phyloP scores from a whole-genome alignment of 352 stramenopile genomes.

The Salisapilia sapeloensis region DNA sequence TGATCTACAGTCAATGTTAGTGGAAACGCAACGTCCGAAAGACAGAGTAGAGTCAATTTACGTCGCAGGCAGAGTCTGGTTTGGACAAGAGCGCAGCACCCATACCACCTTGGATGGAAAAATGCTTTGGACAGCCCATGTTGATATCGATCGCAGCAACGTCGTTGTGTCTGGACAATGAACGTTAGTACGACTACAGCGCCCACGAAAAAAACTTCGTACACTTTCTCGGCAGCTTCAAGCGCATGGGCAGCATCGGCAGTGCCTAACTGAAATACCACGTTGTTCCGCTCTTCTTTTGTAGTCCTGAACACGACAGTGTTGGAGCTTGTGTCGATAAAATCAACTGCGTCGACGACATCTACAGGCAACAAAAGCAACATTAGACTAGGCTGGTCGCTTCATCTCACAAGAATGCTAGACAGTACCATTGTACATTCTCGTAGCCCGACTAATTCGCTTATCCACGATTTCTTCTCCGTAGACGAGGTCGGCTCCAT shows the following conservation, averaged over 20 bases:
- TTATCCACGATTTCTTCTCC: constrained; percentile 93
- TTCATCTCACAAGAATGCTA: constrained; percentile 5
- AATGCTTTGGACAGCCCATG: constrained; percentile 91
- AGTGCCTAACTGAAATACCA: constrained; percentile 85
- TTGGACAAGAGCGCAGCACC: constrained; percentile 80
- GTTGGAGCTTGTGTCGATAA: constrained; percentile 68
- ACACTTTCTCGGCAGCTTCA: constrained; percentile 62
- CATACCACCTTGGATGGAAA: constrained; percentile 86
- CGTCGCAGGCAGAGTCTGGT: constrained; percentile 74
- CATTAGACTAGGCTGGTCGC: neutral
- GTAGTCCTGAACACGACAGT: constrained; percentile 81
- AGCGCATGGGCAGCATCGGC: constrained; percentile 56
- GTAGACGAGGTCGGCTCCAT: constrained; percentile 87
- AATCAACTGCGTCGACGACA: constrained; percentile 81
- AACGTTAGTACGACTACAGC: neutral
- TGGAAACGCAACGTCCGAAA: neutral
- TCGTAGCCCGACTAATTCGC: constrained; percentile 69
- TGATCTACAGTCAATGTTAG: constrained; percentile 22
- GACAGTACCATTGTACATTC: constrained; percentile 57
- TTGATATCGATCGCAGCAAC: constrained; percentile 88
- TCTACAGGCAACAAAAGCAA: constrained; percentile 9
- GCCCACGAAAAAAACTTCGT: constrained; percentile 5
- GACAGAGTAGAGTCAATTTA: constrained; percentile 8
- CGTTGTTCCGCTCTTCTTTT: constrained; percentile 48
- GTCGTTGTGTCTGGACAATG: constrained; percentile 34